Evolutionary conservation across 768 basidiomycete genomes (phyloP), one percentile per base, ranked within the genome.

Genomic region (Hericium coralloides): DNA sequence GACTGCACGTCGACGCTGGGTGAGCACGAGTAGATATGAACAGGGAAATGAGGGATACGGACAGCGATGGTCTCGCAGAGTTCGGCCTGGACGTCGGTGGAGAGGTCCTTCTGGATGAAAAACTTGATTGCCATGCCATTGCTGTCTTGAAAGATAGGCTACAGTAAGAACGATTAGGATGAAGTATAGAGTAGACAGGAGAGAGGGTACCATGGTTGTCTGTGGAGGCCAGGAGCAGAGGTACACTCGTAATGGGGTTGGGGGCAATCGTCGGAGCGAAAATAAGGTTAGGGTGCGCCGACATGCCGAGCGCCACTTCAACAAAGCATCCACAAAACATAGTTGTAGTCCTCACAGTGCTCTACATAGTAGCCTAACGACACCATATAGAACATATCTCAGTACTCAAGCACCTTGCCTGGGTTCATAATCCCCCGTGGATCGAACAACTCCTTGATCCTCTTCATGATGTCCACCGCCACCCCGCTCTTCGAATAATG

Each of bases 391-490:
- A 7, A 9, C 25, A 15, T 15, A 5, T n/a, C 12, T 54, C 31
- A 55, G 36, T 61, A 63, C 3, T 67, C 68, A 41, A 92, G 65
- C 52, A 93, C 87, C 68, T 93, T 93, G 36, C 88, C 86, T 1
- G 93, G 95, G 66, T 94, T 95, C 84, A 98, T 88, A 63, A 98
- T 92, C 4, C 91, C 88, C 37, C 82, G 78, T 4, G 92, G 91
- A 70, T 98, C 95, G 68, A 98, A 94, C 25, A 94, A 67, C 14
- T 79, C 69, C 72, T 98, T 98, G 66, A 99, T 84, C 70, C 79
- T 85, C 72, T 80, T 87, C 95, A 99, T 99, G 76, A 85, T 75
- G 51, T 81, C 87, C 62, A 98, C 87, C 66, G 87, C 91, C 22
- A 82, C 79, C 8, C 77, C 74, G 58, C 74, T 79, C 73, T 98